phyloP scores from a whole-genome alignment of 768 basidiomycete species.

The Tubosaeta sp. region DNA sequence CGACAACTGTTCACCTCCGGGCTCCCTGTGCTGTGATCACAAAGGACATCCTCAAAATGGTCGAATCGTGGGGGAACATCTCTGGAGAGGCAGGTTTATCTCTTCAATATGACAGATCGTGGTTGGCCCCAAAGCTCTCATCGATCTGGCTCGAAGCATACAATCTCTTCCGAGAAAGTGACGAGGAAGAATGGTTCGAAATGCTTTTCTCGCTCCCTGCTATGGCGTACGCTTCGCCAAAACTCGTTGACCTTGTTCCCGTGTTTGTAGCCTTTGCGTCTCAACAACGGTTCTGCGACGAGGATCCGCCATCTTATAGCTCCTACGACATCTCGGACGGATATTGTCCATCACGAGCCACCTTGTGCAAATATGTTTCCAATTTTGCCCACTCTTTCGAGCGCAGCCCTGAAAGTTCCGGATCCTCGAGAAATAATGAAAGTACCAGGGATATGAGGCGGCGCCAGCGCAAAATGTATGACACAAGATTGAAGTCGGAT shows the following conservation, averaged over 20 bases:
- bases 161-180: conserved; percentile 16
- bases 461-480: conserved; percentile 4
- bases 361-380: neutral
- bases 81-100: conserved; percentile 1
- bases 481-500: neutral
- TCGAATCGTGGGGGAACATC: conserved; percentile 4
- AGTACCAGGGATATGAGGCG: neutral
- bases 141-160: conserved; percentile 26
- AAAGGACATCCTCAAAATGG: conserved; percentile 1
- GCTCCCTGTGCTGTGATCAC: neutral
- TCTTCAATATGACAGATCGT: conserved; percentile 20
- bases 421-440: neutral
- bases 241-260: conserved; percentile 13
- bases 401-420: conserved; percentile 3
- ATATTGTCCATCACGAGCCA: conserved; percentile 1
- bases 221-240: conserved; percentile 24
- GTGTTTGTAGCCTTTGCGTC: conserved; percentile 30
- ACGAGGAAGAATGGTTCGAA: conserved; percentile 8
- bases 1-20: conserved; percentile 1
- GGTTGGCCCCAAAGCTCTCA: conserved; percentile 19
- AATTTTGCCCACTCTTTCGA: neutral
- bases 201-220: conserved; percentile 29
- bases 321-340: conserved; percentile 8
- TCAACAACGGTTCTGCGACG: conserved; percentile 4
- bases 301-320: conserved; percentile 11